Evolutionary conservation across 2,329 filamentous ascomycete species (phyloP).

Genomic region (Sarocladium strictum): DNA sequence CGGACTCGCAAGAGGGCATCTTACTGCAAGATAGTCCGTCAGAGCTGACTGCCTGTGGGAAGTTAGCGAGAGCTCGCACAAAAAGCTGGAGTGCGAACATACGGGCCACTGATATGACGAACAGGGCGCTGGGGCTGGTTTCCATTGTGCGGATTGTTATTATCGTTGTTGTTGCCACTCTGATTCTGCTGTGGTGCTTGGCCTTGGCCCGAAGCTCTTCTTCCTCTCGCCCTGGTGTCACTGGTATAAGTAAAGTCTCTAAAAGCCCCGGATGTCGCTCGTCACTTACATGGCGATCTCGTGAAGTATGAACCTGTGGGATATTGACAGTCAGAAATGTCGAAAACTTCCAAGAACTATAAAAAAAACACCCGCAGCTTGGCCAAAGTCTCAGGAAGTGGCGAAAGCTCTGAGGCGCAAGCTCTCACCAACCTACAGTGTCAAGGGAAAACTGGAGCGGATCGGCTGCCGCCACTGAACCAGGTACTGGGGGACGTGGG

Average conservation of each 20-base stretch:
- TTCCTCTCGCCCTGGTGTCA: conserved; percentile 13
- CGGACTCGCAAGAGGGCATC: conserved; percentile 13
- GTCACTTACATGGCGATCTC: background rate
- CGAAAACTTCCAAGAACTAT: no score
- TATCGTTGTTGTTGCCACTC: conserved; percentile 14
- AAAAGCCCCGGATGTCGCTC: background rate
- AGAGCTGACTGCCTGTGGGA: conserved; percentile 41
- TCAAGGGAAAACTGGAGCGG: background rate
- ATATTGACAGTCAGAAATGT: no score
- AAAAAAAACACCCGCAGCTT: background rate
- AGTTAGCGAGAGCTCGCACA: conserved; percentile 11
- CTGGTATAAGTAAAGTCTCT: background rate
- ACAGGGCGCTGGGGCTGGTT: conserved; percentile 15
- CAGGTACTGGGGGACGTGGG: background rate
- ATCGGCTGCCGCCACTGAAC: conserved; percentile 2
- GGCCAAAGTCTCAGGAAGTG: background rate
- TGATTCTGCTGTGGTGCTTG: conserved; percentile 15
- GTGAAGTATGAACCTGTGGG: no score
- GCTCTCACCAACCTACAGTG: background rate
- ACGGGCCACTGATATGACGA: conserved; percentile 34
- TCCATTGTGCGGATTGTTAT: conserved; percentile 10
- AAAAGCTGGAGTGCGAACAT: conserved; percentile 14
- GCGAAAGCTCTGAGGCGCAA: background rate
- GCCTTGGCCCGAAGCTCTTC: conserved; percentile 16
- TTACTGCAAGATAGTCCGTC: conserved; percentile 46